A percentile compares a stretch with the other conserved stretches of the same genome.
Conservation (phyloP, 805 yeast species). For the Lachancea quebecensis region DNA sequence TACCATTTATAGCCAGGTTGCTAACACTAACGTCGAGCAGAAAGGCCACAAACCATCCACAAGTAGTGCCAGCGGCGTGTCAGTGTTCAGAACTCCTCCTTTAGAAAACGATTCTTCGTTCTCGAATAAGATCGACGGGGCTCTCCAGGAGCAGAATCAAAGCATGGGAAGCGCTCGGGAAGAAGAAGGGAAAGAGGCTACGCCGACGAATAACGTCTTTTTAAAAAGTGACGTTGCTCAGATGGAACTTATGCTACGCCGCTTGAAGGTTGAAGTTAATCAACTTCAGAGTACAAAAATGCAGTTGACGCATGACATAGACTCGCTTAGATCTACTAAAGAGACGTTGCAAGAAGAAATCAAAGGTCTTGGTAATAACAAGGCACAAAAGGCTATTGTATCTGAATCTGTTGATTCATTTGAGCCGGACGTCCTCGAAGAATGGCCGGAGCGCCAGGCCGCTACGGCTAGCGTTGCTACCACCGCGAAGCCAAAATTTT, state of each 20-base stretch:
- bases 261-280: constrained; percentile 37
- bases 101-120: constrained; percentile 9
- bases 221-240: constrained; percentile 19
- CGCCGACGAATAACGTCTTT: constrained; percentile 9
- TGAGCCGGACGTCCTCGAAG: constrained; percentile 8
- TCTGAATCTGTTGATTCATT: constrained; percentile 14
- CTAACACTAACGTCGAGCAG: not conserved
- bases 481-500: constrained; percentile 27
- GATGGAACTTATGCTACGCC: constrained; percentile 34
- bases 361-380: constrained; percentile 22
- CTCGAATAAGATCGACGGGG: not conserved
- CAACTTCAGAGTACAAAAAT: constrained; percentile 39
- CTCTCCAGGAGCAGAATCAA: constrained; percentile 1
- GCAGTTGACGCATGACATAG: constrained; percentile 43
- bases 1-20: constrained; percentile 11
- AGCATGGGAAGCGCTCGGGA: constrained; percentile 1
- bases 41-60: constrained; percentile 11
- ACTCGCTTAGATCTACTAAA: constrained; percentile 42
- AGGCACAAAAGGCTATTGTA: constrained; percentile 1
- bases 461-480: constrained; percentile 22
- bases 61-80: constrained; percentile 16
- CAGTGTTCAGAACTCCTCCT: constrained; percentile 24
- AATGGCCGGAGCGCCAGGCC: constrained; percentile 10
- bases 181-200: constrained; percentile 4
- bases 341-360: constrained; percentile 43